phyloP scores from a whole-genome alignment of 441 rosid genomes.

The Gossypium davidsonii region DNA sequence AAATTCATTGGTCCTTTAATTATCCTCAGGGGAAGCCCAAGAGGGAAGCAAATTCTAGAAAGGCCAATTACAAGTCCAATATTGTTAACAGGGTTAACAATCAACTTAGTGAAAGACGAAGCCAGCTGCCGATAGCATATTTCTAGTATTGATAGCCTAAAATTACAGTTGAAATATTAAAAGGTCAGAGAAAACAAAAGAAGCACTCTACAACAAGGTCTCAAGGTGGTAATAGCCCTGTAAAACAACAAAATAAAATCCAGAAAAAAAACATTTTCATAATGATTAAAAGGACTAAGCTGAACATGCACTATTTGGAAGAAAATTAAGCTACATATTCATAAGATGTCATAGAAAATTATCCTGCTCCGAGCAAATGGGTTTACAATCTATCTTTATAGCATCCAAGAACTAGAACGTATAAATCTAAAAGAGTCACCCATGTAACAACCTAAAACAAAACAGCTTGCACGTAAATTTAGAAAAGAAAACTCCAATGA shows the following conservation, averaged over 20 bases:
- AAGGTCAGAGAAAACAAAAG: not conserved
- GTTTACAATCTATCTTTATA: not conserved
- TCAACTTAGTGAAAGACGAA: not conserved
- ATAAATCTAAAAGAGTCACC: no score
- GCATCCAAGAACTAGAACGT: not conserved
- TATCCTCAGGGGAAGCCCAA: not conserved
- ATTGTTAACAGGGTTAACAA: constrained; percentile 3
- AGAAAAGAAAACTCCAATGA: not conserved
- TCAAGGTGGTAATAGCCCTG: not conserved
- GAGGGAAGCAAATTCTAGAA: not conserved
- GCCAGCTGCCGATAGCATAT: not conserved
- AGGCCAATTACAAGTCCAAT: not conserved
- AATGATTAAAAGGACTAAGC: not conserved
- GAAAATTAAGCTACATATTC: not conserved
- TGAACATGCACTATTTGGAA: not conserved
- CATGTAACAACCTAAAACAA: not conserved
- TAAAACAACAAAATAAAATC: not conserved
- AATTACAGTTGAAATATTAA: not conserved
- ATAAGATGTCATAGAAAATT: not conserved
- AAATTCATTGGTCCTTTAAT: not conserved
- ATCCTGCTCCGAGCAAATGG: not conserved
- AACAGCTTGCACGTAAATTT: not conserved
- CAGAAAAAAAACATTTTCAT: not conserved
- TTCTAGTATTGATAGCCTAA: not conserved
- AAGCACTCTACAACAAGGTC: not conserved